These are phyloP conservation scores for Tricholoma sp. DNA, from an alignment of 768 basidiomycete species.

Conservation along the genomic window DNA sequence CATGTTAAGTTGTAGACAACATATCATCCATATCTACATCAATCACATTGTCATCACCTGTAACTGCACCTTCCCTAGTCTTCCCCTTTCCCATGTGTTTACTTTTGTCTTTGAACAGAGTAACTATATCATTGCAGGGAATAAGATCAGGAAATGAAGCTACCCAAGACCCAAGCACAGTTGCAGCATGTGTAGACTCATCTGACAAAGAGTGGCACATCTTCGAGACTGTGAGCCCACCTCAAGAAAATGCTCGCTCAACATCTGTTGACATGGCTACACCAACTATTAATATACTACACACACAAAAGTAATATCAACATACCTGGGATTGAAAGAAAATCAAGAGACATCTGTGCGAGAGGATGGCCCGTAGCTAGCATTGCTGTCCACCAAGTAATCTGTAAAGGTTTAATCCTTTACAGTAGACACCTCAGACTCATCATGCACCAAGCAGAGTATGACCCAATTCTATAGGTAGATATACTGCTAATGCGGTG, in stretches of 20 bases:
- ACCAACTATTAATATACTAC: background rate
- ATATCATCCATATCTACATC: background rate
- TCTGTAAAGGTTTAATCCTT: too few species aligned
- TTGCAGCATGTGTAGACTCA: slow-evolving; percentile 14
- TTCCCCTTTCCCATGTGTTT: background rate
- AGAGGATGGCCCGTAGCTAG: background rate
- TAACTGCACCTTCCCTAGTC: background rate
- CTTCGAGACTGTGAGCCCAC: slow-evolving; percentile 23
- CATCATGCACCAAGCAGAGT: too few species aligned
- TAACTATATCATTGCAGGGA: background rate
- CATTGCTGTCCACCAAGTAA: slow-evolving; percentile 9
- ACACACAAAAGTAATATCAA: background rate
- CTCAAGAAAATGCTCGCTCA: slow-evolving; percentile 23
- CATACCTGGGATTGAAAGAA: slow-evolving; percentile 2
- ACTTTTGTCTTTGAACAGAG: background rate
- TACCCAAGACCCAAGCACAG: slow-evolving; percentile 23
- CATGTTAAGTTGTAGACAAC: background rate
- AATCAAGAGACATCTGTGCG: slow-evolving; percentile 6
- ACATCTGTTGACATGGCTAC: slow-evolving; percentile 24
- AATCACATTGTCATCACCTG: background rate
- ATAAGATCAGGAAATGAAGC: slow-evolving; percentile 8
- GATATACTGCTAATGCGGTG: too few species aligned
- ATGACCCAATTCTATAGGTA: too few species aligned
- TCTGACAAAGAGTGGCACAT: slow-evolving; percentile 21
- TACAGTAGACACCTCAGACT: too few species aligned